Percentiles rank a stretch among this genome's conserved stretches.
Evolutionary conservation across 208 protist species (phyloP).

Genomic region (Zelonia costaricensis): DNA sequence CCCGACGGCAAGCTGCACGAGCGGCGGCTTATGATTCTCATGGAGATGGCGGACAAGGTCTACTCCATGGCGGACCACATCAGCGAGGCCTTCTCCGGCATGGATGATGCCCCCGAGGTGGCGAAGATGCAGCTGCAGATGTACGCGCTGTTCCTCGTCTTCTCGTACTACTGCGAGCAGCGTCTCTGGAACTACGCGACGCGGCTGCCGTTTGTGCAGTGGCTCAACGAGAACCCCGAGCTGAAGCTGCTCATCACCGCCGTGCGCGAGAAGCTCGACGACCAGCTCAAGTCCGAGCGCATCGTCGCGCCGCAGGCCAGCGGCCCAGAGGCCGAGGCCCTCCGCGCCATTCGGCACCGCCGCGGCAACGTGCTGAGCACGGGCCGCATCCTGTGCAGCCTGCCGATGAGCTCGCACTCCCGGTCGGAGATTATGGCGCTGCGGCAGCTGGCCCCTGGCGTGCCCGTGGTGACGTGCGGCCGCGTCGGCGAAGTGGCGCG

Average conservation of each 20-base stretch:
- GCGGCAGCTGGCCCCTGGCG: constrained; percentile 77
- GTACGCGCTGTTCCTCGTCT: constrained; percentile 85
- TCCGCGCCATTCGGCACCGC: constrained; percentile 55
- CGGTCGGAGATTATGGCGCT: constrained; percentile 36
- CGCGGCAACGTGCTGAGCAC: constrained; percentile 82
- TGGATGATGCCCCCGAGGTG: constrained; percentile 49
- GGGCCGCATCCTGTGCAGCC: constrained; percentile 78
- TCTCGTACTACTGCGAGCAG: constrained; percentile 92
- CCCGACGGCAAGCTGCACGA: constrained; percentile 89
- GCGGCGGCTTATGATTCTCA: constrained; percentile 68
- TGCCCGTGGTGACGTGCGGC: constrained; percentile 86
- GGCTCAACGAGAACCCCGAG: constrained; percentile 69
- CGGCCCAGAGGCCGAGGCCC: constrained; percentile 48
- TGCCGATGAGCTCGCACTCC: constrained; percentile 36
- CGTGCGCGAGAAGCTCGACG: constrained; percentile 72
- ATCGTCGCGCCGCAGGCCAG: constrained; percentile 43
- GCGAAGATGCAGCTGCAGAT: constrained; percentile 84
- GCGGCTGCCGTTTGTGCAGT: constrained; percentile 58
- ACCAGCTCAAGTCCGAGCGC: constrained; percentile 73
- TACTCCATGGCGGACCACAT: constrained; percentile 90
- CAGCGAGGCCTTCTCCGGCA: constrained; percentile 66
- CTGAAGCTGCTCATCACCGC: constrained; percentile 69
- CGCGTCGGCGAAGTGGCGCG: constrained; percentile 44
- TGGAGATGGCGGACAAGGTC: constrained; percentile 85
- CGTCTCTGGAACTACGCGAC: constrained; percentile 73